phyloP scores from a whole-genome alignment of 345 rosid genomes.

The Brassica incana region DNA sequence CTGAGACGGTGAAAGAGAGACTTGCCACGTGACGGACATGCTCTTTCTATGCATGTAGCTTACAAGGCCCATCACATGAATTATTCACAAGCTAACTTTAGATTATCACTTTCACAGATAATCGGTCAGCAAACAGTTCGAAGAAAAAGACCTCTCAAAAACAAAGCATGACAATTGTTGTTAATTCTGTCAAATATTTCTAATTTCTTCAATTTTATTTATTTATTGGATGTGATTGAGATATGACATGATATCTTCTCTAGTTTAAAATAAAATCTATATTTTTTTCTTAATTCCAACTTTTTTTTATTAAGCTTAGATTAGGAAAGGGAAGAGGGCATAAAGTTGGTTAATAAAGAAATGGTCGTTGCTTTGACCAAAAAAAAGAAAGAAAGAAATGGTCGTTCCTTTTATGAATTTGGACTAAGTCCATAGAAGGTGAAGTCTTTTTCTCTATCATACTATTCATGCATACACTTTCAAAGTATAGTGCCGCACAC shows the following conservation, averaged over 20 bases:
- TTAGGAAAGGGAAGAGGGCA: constrained; percentile 27
- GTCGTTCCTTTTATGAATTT: constrained; percentile 23
- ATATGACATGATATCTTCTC: constrained; percentile 9
- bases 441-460: constrained; percentile 10
- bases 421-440: constrained; percentile 35
- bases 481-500: not conserved
- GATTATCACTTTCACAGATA: constrained; percentile 29
- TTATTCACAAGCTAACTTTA: constrained; percentile 18
- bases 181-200: constrained; percentile 4
- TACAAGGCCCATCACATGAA: constrained; percentile 29
- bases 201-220: constrained; percentile 3
- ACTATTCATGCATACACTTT: no score
- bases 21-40: constrained; percentile 39
- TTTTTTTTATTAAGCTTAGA: constrained; percentile 8
- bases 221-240: constrained; percentile 16
- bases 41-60: constrained; percentile 11
- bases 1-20: constrained; percentile 24
- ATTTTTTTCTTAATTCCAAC: not conserved
- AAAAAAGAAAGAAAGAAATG: no score
- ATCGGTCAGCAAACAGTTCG: constrained; percentile 10
- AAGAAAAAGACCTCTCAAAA: constrained; percentile 24
- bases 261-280: not conserved
- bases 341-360: constrained; percentile 33
- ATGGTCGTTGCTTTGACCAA: constrained; percentile 24
- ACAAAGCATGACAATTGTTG: constrained; percentile 9